Percentiles rank a stretch among this genome's conserved stretches.
Conservation (phyloP, 495 filamentous ascomycete genomes). For the Penicillium lividum region DNA sequence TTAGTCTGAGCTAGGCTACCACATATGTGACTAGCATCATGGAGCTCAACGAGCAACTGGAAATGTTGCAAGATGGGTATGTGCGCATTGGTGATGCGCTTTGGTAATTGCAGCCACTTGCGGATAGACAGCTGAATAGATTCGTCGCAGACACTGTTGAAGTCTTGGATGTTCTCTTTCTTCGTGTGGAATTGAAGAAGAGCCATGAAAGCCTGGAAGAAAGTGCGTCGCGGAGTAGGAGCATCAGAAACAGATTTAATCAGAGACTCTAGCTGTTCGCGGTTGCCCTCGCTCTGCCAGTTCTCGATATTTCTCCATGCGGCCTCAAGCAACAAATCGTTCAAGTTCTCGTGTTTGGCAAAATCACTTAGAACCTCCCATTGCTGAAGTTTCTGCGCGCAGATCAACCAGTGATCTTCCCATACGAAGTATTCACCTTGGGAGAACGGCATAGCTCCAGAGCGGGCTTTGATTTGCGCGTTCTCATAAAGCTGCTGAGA, state of each 20-base stretch:
- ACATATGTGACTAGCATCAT: constrained; percentile 96
- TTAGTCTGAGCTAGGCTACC: constrained; percentile 83
- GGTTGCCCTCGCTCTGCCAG: constrained; percentile 81
- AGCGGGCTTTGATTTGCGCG: constrained; percentile 94
- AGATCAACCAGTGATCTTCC: constrained; percentile 99
- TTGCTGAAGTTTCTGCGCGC: constrained; percentile 96
- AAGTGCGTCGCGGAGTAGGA: constrained; percentile 86
- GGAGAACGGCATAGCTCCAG: constrained; percentile 89
- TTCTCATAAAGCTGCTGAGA: constrained; percentile 93
- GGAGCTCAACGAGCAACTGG: constrained; percentile 96
- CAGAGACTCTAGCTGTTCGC: constrained; percentile 83
- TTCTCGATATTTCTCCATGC: constrained; percentile 92
- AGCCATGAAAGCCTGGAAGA: constrained; percentile 98
- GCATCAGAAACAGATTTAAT: constrained; percentile 97
- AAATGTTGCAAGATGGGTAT: constrained; percentile 96
- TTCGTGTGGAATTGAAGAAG: constrained; percentile 90
- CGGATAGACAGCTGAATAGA: constrained; percentile 93
- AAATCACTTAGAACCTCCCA: constrained; percentile 98
- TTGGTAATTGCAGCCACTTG: constrained; percentile 97
- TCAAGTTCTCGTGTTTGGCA: constrained; percentile 98
- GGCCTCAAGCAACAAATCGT: constrained; percentile 92
- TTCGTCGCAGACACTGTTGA: constrained; percentile 88
- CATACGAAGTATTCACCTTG: constrained; percentile 97
- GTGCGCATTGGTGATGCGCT: constrained; percentile 91
- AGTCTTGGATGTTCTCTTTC: constrained; percentile 75